These are phyloP conservation scores for Posidonia australis DNA, from an alignment of 106 monocot genomes.

Conservation along the genomic window DNA sequence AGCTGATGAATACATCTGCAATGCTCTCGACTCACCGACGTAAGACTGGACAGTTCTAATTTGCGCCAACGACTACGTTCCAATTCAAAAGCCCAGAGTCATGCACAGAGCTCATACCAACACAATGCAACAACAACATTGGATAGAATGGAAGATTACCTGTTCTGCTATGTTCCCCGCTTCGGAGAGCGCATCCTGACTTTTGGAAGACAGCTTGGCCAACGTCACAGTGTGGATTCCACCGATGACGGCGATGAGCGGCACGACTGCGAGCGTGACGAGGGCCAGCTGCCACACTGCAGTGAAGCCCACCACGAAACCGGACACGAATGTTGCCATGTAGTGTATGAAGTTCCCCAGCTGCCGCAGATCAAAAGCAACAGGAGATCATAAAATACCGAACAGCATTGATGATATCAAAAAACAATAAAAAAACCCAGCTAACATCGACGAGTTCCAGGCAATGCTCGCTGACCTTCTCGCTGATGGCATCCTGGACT, in stretches of 20 bases:
- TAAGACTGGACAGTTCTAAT: slow-evolving; percentile 86
- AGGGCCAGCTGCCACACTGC: slow-evolving; percentile 47
- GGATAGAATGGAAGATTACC: neutral
- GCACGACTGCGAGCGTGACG: slow-evolving; percentile 36
- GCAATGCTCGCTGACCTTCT: slow-evolving; percentile 35
- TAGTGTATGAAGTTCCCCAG: slow-evolving; percentile 37
- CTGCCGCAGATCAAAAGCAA: too few species aligned
- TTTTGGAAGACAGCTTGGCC: slow-evolving; percentile 34
- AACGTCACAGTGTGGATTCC: slow-evolving; percentile 47
- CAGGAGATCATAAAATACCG: too few species aligned
- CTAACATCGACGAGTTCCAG: neutral
- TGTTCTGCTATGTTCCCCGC: slow-evolving; percentile 33
- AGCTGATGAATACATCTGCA: slow-evolving; percentile 49
- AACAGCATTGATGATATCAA: too few species aligned
- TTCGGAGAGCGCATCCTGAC: slow-evolving; percentile 39
- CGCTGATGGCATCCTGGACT: slow-evolving; percentile 95
- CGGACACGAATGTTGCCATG: slow-evolving; percentile 31
- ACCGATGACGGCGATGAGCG: slow-evolving; percentile 58
- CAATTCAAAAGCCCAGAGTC: neutral
- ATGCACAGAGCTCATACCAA: neutral
- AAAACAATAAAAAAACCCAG: too few species aligned
- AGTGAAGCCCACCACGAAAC: slow-evolving; percentile 42
- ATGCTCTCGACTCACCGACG: slow-evolving; percentile 62
- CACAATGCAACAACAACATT: neutral
- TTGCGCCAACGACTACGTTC: slow-evolving; percentile 55